phyloP scores from a whole-genome alignment of 805 yeast species.

The Starmerella apis region DNA sequence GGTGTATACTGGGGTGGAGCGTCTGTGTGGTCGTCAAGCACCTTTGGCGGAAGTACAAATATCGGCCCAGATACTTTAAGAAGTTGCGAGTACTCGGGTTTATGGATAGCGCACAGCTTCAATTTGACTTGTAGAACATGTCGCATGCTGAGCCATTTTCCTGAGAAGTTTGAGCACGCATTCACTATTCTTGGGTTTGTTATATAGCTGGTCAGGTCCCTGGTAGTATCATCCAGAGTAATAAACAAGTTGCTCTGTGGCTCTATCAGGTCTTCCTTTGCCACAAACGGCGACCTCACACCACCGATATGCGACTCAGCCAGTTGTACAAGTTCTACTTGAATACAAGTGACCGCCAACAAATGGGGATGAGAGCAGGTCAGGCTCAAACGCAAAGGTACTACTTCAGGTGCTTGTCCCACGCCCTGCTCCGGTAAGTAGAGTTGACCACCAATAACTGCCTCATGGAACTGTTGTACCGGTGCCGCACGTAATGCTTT shows the following conservation, averaged over 20 bases:
- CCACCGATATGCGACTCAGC: slow-evolving; percentile 6
- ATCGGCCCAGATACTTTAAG: slow-evolving; percentile 1
- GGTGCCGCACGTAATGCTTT: slow-evolving; percentile 3
- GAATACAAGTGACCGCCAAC: slow-evolving; percentile 4
- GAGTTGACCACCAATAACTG: slow-evolving; percentile 8
- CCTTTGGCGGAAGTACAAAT: slow-evolving; percentile 6
- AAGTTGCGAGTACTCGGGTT: not conserved
- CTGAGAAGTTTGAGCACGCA: slow-evolving; percentile 16
- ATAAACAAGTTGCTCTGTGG: not conserved
- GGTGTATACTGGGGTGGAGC: slow-evolving; percentile 19
- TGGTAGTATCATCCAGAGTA: not conserved
- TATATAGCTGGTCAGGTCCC: slow-evolving; percentile 11
- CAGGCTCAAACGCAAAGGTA: slow-evolving; percentile 11
- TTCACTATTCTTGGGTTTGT: slow-evolving; percentile 5
- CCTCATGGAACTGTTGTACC: slow-evolving; percentile 5
- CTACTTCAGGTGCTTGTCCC: slow-evolving; percentile 6
- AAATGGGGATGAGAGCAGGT: slow-evolving; percentile 8
- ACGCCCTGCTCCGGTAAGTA: slow-evolving; percentile 9
- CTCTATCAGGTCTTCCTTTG: not conserved
- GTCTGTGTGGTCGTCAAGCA: not conserved
- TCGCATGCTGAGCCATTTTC: slow-evolving; percentile 15
- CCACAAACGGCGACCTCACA: not conserved
- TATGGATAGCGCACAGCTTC: slow-evolving; percentile 1
- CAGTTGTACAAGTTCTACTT: slow-evolving; percentile 6
- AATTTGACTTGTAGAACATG: slow-evolving; percentile 8